Conservation (phyloP, 768 basidiomycete species). For the Leccinum boreale region DNA sequence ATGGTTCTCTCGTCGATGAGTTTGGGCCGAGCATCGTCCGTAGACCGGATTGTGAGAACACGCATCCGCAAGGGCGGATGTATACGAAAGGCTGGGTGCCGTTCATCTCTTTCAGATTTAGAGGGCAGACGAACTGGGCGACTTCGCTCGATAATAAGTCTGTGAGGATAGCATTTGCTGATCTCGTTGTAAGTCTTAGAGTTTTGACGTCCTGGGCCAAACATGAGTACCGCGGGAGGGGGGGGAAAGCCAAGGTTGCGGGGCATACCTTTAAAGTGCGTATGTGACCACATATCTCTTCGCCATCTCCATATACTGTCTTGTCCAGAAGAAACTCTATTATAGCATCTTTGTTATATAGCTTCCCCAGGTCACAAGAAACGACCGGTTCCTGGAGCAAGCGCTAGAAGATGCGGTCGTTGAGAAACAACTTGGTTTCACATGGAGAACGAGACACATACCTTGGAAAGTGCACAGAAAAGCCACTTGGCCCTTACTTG, state of each 20-base stretch:
- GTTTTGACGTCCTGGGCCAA: slow-evolving; percentile 74
- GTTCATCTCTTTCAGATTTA: slow-evolving; percentile 94
- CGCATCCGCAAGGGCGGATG: slow-evolving; percentile 81
- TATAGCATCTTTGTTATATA: slow-evolving; percentile 95
- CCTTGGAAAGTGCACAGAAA: slow-evolving; percentile 95
- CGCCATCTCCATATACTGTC: slow-evolving; percentile 84
- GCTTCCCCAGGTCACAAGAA: slow-evolving; percentile 85
- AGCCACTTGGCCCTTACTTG: slow-evolving; percentile 86
- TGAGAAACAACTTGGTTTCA: neutral
- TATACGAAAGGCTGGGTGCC: slow-evolving; percentile 88
- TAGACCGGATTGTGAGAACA: slow-evolving; percentile 83
- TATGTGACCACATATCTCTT: slow-evolving; percentile 89
- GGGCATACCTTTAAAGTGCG: slow-evolving; percentile 77
- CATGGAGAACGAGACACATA: slow-evolving; percentile 26
- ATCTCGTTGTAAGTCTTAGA: slow-evolving; percentile 75
- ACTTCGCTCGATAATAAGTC: slow-evolving; percentile 42
- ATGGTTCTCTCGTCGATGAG: slow-evolving; percentile 23
- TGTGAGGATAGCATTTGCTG: slow-evolving; percentile 39
- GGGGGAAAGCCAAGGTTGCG: neutral
- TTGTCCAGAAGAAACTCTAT: slow-evolving; percentile 88
- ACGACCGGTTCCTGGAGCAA: slow-evolving; percentile 89
- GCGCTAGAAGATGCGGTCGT: slow-evolving; percentile 43
- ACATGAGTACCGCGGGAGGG: neutral
- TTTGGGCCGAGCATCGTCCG: slow-evolving; percentile 46
- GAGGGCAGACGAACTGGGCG: slow-evolving; percentile 83